Conservation (phyloP, 805 yeast species). For the Starmerella tilneyi region DNA sequence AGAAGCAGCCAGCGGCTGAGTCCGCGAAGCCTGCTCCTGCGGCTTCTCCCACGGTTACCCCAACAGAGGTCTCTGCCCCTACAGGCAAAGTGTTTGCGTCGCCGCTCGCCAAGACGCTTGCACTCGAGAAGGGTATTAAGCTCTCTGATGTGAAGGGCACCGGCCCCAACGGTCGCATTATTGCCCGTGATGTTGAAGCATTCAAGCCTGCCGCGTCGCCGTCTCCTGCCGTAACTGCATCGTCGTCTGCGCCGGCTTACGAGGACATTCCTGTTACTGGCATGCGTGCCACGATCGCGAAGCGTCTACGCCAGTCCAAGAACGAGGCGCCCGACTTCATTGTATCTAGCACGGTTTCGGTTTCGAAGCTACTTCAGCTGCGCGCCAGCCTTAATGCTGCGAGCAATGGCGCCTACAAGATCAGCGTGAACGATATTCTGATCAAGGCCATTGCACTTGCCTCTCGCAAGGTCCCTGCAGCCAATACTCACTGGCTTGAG, state of each 20-base stretch:
- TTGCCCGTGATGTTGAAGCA: slow-evolving; percentile 79
- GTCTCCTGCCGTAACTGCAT: slow-evolving; percentile 33
- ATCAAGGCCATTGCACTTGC: slow-evolving; percentile 93
- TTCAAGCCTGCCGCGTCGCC: slow-evolving; percentile 40
- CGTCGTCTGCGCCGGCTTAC: slow-evolving; percentile 48
- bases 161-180: slow-evolving; percentile 92
- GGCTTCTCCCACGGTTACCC: slow-evolving; percentile 8
- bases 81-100: slow-evolving; percentile 79
- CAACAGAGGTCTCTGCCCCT: slow-evolving; percentile 21
- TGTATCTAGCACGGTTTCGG: slow-evolving; percentile 78
- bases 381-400: slow-evolving; percentile 80
- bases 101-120: slow-evolving; percentile 87
- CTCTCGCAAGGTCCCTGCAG: slow-evolving; percentile 80
- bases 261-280: slow-evolving; percentile 76
- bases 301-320: slow-evolving; percentile 77
- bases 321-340: slow-evolving; percentile 84
- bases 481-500: slow-evolving; percentile 88
- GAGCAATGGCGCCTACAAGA: slow-evolving; percentile 76
- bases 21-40: slow-evolving; percentile 15
- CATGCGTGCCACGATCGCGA: slow-evolving; percentile 91
- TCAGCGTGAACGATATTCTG: slow-evolving; percentile 88
- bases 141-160: slow-evolving; percentile 78
- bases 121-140: slow-evolving; percentile 83
- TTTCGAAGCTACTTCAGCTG: slow-evolving; percentile 79
- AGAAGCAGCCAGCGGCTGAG: slow-evolving; percentile 23